Evolutionary conservation across 2,329 filamentous ascomycete genomes (phyloP).

Genomic region (Alternaria arborescens): DNA sequence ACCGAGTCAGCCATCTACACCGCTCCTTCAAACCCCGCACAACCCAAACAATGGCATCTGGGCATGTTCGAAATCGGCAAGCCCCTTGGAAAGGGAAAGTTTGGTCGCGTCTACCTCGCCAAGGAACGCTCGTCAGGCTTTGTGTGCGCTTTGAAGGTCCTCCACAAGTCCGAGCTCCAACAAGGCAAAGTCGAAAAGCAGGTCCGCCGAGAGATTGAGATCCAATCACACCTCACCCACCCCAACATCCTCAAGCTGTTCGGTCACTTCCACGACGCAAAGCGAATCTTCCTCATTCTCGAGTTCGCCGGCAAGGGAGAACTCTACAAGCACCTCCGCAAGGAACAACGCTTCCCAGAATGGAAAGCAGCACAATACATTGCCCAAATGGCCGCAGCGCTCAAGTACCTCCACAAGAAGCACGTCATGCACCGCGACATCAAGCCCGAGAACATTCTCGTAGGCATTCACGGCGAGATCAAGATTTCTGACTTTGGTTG

Average conservation of each 20-base stretch:
- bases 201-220: constrained; percentile 86
- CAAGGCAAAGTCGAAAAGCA: constrained; percentile 86
- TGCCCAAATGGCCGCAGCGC: constrained; percentile 87
- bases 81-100: constrained; percentile 86
- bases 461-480: constrained; percentile 96
- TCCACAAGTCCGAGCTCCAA: constrained; percentile 84
- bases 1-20: constrained; percentile 59
- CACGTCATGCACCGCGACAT: constrained; percentile 98
- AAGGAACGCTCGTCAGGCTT: constrained; percentile 81
- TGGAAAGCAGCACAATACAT: constrained; percentile 88
- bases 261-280: constrained; percentile 88
- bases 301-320: constrained; percentile 88
- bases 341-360: constrained; percentile 81
- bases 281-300: constrained; percentile 85
- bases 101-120: constrained; percentile 84
- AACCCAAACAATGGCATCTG: constrained; percentile 73
- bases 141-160: constrained; percentile 85
- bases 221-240: constrained; percentile 85
- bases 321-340: constrained; percentile 84
- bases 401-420: constrained; percentile 93
- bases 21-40: constrained; percentile 37
- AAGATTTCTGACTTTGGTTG: constrained; percentile 99
- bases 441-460: constrained; percentile 96
- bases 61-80: constrained; percentile 95
- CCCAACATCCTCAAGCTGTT: constrained; percentile 85